Conservation (phyloP, 805 yeast genomes). For the Kazachstania viticola region DNA sequence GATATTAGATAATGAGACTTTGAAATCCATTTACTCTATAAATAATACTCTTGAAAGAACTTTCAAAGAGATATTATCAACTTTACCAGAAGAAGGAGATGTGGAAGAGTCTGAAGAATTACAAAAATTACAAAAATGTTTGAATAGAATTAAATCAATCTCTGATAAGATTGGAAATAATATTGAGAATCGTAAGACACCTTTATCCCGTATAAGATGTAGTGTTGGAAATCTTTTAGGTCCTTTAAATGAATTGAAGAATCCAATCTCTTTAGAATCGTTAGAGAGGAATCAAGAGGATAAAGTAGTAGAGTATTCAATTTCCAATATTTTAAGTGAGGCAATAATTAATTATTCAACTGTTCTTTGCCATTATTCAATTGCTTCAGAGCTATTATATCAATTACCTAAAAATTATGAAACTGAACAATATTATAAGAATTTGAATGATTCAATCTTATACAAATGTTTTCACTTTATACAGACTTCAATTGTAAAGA, state of each 20-base stretch:
- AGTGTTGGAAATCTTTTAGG: too few species aligned
- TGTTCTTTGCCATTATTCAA: background rate
- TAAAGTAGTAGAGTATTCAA: background rate
- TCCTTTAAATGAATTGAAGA: too few species aligned
- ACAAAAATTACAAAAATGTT: constrained; percentile 8
- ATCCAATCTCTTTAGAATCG: too few species aligned
- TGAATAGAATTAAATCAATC: constrained; percentile 8
- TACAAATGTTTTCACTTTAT: constrained; percentile 14
- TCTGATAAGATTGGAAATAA: constrained; percentile 5
- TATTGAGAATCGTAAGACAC: too few species aligned
- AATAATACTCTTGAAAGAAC: too few species aligned
- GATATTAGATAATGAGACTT: too few species aligned
- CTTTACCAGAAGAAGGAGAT: too few species aligned
- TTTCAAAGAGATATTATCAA: too few species aligned
- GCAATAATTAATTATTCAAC: background rate
- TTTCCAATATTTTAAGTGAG: background rate
- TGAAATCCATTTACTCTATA: too few species aligned
- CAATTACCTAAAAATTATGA: constrained; percentile 11
- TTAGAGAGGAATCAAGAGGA: too few species aligned
- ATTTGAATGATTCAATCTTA: constrained; percentile 6
- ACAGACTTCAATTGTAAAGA: constrained; percentile 9
- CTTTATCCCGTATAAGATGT: too few species aligned
- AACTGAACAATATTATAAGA: constrained; percentile 13
- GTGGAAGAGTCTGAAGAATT: background rate
- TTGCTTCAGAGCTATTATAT: background rate